phyloP scores from a whole-genome alignment of 2,329 filamentous ascomycete species.

The Diaporthe citri region DNA sequence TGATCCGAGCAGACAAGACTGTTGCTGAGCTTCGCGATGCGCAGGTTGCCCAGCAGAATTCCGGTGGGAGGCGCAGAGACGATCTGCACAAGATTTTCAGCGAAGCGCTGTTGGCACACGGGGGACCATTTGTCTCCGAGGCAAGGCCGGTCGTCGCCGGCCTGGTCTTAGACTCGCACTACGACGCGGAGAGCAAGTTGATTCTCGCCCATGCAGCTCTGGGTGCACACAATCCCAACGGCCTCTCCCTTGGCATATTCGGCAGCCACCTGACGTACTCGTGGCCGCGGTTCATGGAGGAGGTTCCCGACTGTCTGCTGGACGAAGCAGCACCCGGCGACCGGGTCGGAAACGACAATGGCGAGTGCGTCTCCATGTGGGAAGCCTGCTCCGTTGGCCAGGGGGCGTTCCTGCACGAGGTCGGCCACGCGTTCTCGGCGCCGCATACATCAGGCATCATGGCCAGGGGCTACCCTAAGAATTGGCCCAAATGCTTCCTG shows the following conservation, averaged over 20 bases:
- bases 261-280: constrained; percentile 18
- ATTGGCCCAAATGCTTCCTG: constrained; percentile 59
- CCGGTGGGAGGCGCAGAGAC: constrained; percentile 65
- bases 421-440: constrained; percentile 78
- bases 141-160: constrained; percentile 75
- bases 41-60: constrained; percentile 75
- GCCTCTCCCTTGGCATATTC: not conserved
- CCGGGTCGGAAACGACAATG: constrained; percentile 56
- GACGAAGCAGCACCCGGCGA: constrained; percentile 49
- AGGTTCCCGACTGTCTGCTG: constrained; percentile 12
- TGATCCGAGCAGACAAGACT: constrained; percentile 75
- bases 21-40: constrained; percentile 74
- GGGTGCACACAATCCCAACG: not conserved
- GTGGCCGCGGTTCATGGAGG: constrained; percentile 7
- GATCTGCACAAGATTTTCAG: constrained; percentile 60
- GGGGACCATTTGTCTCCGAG: constrained; percentile 52
- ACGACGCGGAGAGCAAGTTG: constrained; percentile 69
- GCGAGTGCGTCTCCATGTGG: constrained; percentile 57
- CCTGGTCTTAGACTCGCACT: constrained; percentile 70
- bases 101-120: constrained; percentile 54
- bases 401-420: constrained; percentile 79
- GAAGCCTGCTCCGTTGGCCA: constrained; percentile 67
- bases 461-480: constrained; percentile 57
- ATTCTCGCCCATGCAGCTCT: constrained; percentile 74
- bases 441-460: constrained; percentile 78